These are phyloP conservation scores for Aspergillus niger DNA, from an alignment of 2,329 filamentous ascomycete species.

Conservation along the genomic window DNA sequence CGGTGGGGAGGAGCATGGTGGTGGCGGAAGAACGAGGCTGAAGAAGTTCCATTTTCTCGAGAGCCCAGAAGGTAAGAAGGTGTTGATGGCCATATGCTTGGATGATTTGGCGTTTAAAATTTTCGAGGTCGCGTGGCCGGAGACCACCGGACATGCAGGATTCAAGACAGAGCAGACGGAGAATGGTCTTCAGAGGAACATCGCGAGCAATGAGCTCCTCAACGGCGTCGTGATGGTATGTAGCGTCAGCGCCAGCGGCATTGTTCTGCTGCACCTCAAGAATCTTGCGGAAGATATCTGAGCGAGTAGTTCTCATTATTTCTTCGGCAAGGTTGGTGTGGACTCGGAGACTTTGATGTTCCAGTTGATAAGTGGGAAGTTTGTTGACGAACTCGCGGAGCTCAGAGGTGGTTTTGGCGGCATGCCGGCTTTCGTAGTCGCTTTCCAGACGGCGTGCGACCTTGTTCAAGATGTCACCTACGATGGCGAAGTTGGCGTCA, in stretches of 20 bases:
- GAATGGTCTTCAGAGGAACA: conserved; percentile 74
- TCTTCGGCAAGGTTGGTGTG: conserved; percentile 93
- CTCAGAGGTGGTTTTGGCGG: conserved; percentile 84
- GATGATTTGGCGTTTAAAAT: conserved; percentile 81
- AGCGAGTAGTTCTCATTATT: conserved; percentile 88
- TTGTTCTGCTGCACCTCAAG: conserved; percentile 96
- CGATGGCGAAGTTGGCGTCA: conserved; percentile 92
- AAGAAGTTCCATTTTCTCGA: conserved; percentile 89
- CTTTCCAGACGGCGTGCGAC: conserved; percentile 81
- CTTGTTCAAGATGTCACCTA: conserved; percentile 85
- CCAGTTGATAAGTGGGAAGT: conserved; percentile 85
- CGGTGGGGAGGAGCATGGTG: conserved; percentile 78
- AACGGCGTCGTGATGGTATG: conserved; percentile 83
- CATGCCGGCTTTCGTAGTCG: conserved; percentile 86
- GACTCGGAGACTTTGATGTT: conserved; percentile 87
- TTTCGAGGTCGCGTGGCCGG: conserved; percentile 83
- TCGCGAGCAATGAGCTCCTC: conserved; percentile 93
- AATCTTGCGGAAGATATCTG: conserved; percentile 82
- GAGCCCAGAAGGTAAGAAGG: conserved; percentile 79
- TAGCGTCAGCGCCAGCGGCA: conserved; percentile 84
- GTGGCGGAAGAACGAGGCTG: conserved; percentile 74
- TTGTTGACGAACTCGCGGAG: conserved; percentile 94
- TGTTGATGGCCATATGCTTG: conserved; percentile 96
- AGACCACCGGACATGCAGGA: conserved; percentile 88
- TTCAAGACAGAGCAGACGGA: conserved; percentile 86